Evolutionary conservation across 768 basidiomycete species (phyloP).

Genomic region (Erythrobasidium yunnanense): DNA sequence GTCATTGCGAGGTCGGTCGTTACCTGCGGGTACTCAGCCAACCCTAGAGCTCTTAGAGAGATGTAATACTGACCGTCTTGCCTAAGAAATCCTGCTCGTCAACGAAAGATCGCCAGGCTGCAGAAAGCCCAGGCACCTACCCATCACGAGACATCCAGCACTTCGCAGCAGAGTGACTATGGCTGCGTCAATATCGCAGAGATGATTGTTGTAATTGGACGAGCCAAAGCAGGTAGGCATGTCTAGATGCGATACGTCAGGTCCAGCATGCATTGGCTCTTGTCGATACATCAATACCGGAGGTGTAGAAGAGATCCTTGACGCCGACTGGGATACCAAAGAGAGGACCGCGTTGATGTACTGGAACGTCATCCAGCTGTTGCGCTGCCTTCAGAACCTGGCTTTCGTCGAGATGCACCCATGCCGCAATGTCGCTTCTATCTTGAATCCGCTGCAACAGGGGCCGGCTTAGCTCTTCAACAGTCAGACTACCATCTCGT

Average conservation of each 20-base stretch:
- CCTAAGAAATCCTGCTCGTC: conserved; percentile 2
- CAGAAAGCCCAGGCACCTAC: not conserved
- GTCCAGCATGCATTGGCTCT: conserved; percentile 10
- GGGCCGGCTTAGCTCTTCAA: not conserved
- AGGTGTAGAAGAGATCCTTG: conserved; percentile 33
- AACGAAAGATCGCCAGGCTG: not conserved
- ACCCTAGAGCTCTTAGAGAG: too few species aligned
- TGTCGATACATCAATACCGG: not conserved
- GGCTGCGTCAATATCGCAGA: conserved; percentile 36
- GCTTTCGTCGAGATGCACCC: conserved; percentile 36
- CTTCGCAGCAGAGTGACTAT: conserved; percentile 34
- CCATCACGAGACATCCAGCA: conserved; percentile 38
- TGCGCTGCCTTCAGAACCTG: conserved; percentile 31
- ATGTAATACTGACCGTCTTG: too few species aligned
- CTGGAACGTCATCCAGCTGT: conserved; percentile 32
- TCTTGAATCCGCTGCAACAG: conserved; percentile 32
- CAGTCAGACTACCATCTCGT: not conserved
- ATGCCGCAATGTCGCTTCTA: conserved; percentile 35
- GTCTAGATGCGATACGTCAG: conserved; percentile 29
- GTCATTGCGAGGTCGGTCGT: conserved; percentile 40
- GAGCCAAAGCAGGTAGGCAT: conserved; percentile 41
- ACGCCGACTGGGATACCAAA: conserved; percentile 38
- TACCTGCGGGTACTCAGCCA: too few species aligned
- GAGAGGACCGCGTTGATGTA: conserved; percentile 32
- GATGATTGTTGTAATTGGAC: conserved; percentile 36